A percentile compares a stretch with the other conserved stretches of the same genome.
These are phyloP conservation scores for Exophiala sp. DNA, from an alignment of 2,329 filamentous ascomycete genomes.

Conservation along the genomic window DNA sequence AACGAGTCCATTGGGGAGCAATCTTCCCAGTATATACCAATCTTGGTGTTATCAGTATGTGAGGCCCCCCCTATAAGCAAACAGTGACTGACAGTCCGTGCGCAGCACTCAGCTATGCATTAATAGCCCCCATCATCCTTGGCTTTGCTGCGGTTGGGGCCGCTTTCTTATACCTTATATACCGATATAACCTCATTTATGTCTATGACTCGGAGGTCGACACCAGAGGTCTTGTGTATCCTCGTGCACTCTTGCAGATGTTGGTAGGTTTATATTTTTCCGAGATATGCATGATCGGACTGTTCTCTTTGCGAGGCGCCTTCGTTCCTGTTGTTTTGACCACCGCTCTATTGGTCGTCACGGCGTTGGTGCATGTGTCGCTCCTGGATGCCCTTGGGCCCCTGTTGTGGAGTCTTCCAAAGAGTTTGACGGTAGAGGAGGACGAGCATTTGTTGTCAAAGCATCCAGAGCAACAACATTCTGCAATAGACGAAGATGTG, in stretches of 20 bases:
- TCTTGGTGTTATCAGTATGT: conserved; percentile 61
- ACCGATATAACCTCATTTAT: conserved; percentile 85
- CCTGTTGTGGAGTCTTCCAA: conserved; percentile 62
- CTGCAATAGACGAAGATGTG: conserved; percentile 31
- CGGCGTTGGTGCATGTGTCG: conserved; percentile 63
- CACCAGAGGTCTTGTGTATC: conserved; percentile 82
- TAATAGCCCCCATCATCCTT: conserved; percentile 78
- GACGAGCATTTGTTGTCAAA: conserved; percentile 12
- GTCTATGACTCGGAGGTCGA: conserved; percentile 76
- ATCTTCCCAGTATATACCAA: conserved; percentile 74
- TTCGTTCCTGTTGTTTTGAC: conserved; percentile 64
- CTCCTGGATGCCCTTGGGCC: conserved; percentile 42
- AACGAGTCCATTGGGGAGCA: conserved; percentile 73
- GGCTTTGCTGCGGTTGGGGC: conserved; percentile 75
- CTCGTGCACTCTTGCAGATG: conserved; percentile 79
- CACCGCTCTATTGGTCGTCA: conserved; percentile 69
- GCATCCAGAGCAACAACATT: not conserved
- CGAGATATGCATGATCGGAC: conserved; percentile 74
- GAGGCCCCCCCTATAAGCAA: not conserved
- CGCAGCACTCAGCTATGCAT: conserved; percentile 74
- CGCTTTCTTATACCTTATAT: conserved; percentile 73
- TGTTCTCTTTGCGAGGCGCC: conserved; percentile 54
- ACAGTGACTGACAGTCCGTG: not conserved
- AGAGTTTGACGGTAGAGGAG: conserved; percentile 33
- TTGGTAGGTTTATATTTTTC: conserved; percentile 78